Conservation (phyloP, 1,284 basidiomycete genomes). For the Trametes polyzona region DNA sequence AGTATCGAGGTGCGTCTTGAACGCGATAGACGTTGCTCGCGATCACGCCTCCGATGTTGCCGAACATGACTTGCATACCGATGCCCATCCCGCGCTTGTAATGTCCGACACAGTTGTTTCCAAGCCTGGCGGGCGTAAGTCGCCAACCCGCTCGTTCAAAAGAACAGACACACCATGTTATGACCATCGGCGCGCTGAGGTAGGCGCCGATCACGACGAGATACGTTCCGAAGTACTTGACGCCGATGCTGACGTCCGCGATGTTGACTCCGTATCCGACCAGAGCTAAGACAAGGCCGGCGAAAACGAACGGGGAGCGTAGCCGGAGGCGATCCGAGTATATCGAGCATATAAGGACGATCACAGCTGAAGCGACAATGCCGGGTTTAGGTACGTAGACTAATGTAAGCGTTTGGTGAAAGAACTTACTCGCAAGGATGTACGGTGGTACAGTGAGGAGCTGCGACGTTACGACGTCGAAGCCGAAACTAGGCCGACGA, state of each 20-base stretch:
- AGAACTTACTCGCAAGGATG: constrained; percentile 54
- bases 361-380: constrained; percentile 55
- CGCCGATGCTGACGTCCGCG: constrained; percentile 47
- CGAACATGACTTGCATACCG: constrained; percentile 64
- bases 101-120: constrained; percentile 65
- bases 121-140: too few species aligned
- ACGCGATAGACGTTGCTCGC: constrained; percentile 64
- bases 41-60: constrained; percentile 58
- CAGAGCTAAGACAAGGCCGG: constrained; percentile 53
- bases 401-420: neutral
- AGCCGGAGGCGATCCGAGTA: constrained; percentile 60
- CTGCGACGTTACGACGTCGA: constrained; percentile 58
- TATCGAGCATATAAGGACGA: constrained; percentile 54
- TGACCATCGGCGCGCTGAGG: constrained; percentile 60
- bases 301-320: constrained; percentile 63
- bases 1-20: constrained; percentile 60
- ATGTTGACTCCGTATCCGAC: constrained; percentile 72
- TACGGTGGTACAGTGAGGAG: constrained; percentile 76
- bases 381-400: too few species aligned
- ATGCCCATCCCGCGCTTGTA: constrained; percentile 67
- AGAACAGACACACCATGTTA: constrained; percentile 57
- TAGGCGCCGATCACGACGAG: constrained; percentile 64
- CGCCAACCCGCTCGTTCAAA: too few species aligned
- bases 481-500: constrained; percentile 51
- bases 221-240: constrained; percentile 71